Evolutionary conservation across 176 grass and related monocot genomes (phyloP).

Genomic region (Triticum turgidum): DNA sequence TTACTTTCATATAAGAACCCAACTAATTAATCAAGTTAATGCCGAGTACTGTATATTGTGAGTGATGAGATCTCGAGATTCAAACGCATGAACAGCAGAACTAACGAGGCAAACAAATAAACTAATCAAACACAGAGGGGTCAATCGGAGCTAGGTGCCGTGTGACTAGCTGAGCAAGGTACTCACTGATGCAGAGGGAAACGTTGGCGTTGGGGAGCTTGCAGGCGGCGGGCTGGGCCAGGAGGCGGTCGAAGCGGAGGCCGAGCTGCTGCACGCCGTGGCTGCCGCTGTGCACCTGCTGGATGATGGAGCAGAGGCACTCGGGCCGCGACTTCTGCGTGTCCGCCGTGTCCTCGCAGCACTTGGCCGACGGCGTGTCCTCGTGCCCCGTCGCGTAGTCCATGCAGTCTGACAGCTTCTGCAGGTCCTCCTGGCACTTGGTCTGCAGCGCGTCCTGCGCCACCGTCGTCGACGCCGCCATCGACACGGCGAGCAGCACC

Average conservation of each 20-base stretch:
- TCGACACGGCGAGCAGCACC: not conserved
- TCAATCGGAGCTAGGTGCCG: not conserved
- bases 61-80: not conserved
- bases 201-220: slow-evolving; percentile 63
- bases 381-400: slow-evolving; percentile 66
- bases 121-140: not conserved
- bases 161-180: not conserved
- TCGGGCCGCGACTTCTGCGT: slow-evolving; percentile 43
- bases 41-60: not conserved
- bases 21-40: not conserved
- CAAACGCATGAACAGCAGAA: not conserved
- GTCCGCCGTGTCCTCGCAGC: slow-evolving; percentile 45
- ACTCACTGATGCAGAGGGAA: slow-evolving; percentile 72
- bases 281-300: slow-evolving; percentile 56
- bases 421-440: slow-evolving; percentile 53
- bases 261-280: slow-evolving; percentile 54
- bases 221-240: slow-evolving; percentile 52
- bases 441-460: slow-evolving; percentile 41
- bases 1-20: not conserved
- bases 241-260: slow-evolving; percentile 56
- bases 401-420: slow-evolving; percentile 65
- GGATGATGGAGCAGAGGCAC: slow-evolving; percentile 68
- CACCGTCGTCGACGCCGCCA: not conserved
- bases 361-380: slow-evolving; percentile 49
- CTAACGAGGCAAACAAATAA: not conserved